Evolutionary conservation across 2,329 filamentous ascomycete genomes (phyloP).

Genomic region (Mycogone perniciosa): DNA sequence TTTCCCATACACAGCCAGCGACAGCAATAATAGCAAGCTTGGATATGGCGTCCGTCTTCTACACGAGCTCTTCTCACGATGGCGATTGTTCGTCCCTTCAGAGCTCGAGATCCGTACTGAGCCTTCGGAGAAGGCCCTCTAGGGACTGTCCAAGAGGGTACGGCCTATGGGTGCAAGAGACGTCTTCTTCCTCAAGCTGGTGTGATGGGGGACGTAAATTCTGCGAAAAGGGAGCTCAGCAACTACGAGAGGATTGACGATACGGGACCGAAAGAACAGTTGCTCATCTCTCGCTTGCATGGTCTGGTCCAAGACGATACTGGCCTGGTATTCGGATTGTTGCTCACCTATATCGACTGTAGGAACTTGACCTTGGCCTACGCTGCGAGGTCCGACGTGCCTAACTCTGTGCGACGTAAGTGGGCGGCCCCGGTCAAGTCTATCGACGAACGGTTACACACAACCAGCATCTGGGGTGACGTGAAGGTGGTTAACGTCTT

Average conservation of each 20-base stretch:
- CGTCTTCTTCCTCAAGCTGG: not conserved
- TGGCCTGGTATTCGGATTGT: conserved; percentile 7
- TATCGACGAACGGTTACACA: conserved; percentile 14
- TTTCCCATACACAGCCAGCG: not conserved
- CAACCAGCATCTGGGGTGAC: conserved; percentile 25
- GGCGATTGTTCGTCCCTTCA: no score
- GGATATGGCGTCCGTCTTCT: not conserved
- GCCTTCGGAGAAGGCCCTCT: no score
- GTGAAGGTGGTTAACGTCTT: conserved; percentile 26
- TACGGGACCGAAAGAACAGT: conserved; percentile 1
- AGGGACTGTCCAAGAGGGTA: no score
- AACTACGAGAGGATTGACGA: conserved; percentile 12
- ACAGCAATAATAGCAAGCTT: not conserved
- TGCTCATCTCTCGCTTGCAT: conserved; percentile 11
- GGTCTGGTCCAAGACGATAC: conserved; percentile 9
- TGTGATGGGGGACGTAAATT: not conserved
- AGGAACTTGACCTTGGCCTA: not conserved
- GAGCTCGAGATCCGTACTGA: not conserved
- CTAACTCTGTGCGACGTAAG: not conserved
- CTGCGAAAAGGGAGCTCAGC: conserved; percentile 6
- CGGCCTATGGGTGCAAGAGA: not conserved
- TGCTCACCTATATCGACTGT: conserved; percentile 14
- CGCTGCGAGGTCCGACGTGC: not conserved
- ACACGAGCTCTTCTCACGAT: not conserved
- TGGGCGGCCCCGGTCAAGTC: not conserved